A percentile compares a stretch with the other conserved stretches of the same genome.
Conservation (phyloP, 176 grass and related monocot genomes). For the Musa itinerans region DNA sequence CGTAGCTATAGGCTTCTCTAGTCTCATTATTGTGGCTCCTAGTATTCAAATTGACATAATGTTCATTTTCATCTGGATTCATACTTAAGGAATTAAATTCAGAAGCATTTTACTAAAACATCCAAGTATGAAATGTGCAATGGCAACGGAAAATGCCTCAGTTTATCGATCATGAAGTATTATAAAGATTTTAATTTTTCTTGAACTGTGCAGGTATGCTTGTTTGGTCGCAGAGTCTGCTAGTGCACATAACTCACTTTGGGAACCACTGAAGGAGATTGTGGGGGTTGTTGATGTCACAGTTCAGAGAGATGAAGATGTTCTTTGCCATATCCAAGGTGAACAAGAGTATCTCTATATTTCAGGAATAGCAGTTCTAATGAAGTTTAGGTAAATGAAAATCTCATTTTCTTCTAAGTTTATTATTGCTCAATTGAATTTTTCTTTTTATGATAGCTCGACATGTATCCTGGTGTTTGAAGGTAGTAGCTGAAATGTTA, state of each 20-base stretch:
- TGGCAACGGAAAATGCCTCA: background rate
- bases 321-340: slow-evolving; percentile 44
- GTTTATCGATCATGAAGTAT: background rate
- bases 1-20: no score
- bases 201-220: slow-evolving; percentile 44
- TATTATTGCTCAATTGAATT: no score
- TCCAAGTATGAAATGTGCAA: background rate
- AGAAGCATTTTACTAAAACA: background rate
- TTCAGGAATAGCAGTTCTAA: slow-evolving; percentile 80
- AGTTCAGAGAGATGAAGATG: slow-evolving; percentile 49
- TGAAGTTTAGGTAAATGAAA: slow-evolving; percentile 44
- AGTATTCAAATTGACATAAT: no score
- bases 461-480: no score
- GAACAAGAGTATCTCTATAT: slow-evolving; percentile 59
- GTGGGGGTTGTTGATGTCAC: slow-evolving; percentile 72
- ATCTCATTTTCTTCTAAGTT: background rate
- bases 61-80: no score
- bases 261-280: slow-evolving; percentile 39
- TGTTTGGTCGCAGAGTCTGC: slow-evolving; percentile 82
- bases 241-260: background rate
- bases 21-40: no score
- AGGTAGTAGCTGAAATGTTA: no score
- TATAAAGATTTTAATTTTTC: background rate
- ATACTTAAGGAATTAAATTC: no score
- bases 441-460: no score